These are phyloP conservation scores for Trichoderma pleuroti DNA, from an alignment of 2,329 filamentous ascomycete genomes.

Conservation along the genomic window DNA sequence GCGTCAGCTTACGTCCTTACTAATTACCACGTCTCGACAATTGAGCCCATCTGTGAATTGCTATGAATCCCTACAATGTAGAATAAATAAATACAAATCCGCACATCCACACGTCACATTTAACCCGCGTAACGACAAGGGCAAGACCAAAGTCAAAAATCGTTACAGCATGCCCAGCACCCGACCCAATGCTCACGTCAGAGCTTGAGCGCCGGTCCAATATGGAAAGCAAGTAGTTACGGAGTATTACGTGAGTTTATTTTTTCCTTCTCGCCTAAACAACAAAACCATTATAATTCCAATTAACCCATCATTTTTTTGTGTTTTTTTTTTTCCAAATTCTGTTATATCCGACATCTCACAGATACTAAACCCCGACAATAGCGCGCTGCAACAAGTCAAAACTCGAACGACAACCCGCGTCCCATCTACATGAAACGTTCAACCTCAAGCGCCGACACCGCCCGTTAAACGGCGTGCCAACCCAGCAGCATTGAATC, in stretches of 20 bases:
- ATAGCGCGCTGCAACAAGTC: neutral
- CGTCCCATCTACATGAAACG: neutral
- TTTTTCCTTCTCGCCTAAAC: neutral
- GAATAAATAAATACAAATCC: neutral
- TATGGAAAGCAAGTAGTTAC: neutral
- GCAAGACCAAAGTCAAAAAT: neutral
- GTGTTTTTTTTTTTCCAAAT: neutral
- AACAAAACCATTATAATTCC: neutral
- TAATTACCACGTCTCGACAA: neutral
- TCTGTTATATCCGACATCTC: neutral
- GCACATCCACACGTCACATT: neutral
- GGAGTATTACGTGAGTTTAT: neutral
- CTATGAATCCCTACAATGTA: neutral
- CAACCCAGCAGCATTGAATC: neutral
- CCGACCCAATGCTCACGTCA: neutral
- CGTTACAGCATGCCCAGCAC: neutral
- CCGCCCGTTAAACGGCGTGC: neutral
- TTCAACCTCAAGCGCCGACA: neutral
- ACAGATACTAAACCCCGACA: neutral
- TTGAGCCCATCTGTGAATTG: neutral
- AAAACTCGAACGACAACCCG: neutral
- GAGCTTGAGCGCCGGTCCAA: neutral
- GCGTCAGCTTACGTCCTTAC: neutral
- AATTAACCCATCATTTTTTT: neutral
- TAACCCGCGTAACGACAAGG: neutral